phyloP scores from a whole-genome alignment of 2,329 filamentous ascomycete species.

The Chaetothyriales sp. region DNA sequence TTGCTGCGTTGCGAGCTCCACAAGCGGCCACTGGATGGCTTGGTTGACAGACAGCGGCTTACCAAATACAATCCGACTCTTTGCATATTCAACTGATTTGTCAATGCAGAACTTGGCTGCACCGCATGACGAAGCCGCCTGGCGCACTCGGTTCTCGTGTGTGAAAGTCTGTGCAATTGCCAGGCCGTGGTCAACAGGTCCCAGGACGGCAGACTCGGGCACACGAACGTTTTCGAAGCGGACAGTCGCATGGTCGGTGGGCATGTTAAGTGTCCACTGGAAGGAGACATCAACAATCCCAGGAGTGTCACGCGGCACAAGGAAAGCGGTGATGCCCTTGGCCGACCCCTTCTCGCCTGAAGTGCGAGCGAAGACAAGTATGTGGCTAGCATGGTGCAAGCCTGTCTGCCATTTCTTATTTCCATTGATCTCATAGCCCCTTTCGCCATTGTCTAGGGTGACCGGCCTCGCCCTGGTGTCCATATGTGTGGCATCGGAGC shows the following conservation, averaged over 20 bases:
- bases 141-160: constrained; percentile 50
- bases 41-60: constrained; percentile 44
- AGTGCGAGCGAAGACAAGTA: constrained; percentile 47
- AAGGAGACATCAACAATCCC: constrained; percentile 43
- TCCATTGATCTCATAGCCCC: constrained; percentile 41
- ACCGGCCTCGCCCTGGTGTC: constrained; percentile 36
- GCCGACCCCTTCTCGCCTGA: constrained; percentile 37
- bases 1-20: constrained; percentile 46
- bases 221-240: constrained; percentile 43
- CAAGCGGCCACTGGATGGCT: constrained; percentile 48
- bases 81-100: constrained; percentile 41
- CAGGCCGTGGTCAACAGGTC: constrained; percentile 38
- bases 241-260: constrained; percentile 49
- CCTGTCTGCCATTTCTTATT: constrained; percentile 52
- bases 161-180: constrained; percentile 50
- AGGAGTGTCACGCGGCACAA: constrained; percentile 38
- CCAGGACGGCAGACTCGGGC: constrained; percentile 38
- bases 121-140: constrained; percentile 46
- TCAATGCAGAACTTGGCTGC: constrained; percentile 46
- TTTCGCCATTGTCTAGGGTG: constrained; percentile 24
- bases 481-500: constrained; percentile 50
- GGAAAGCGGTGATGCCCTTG: constrained; percentile 45
- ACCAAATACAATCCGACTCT: constrained; percentile 39
- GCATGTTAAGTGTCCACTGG: constrained; percentile 53
- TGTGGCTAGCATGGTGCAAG: constrained; percentile 46